These are phyloP conservation scores for Suillus occidentalis DNA, from an alignment of 768 basidiomycete genomes.

Conservation along the genomic window DNA sequence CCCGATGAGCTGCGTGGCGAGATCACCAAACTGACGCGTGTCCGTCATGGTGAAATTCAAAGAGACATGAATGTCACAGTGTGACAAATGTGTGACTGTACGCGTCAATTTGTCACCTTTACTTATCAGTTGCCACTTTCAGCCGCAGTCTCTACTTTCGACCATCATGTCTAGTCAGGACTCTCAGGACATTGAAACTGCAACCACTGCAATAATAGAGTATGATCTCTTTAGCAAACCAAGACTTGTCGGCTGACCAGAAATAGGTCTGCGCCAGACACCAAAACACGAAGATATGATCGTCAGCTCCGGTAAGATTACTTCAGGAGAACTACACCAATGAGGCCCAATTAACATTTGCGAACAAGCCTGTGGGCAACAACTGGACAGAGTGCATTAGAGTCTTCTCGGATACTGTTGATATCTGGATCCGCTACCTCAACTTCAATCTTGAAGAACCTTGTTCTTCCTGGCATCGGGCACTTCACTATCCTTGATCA, in stretches of 20 bases:
- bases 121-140: constrained; percentile 6
- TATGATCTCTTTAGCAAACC: constrained; percentile 21
- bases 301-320: constrained; percentile 80
- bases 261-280: constrained; percentile 68
- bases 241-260: constrained; percentile 9
- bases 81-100: constrained; percentile 12
- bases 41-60: constrained; percentile 37
- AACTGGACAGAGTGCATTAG: constrained; percentile 86
- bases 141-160: constrained; percentile 2
- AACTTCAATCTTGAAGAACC: constrained; percentile 91
- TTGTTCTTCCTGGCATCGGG: constrained; percentile 95
- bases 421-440: constrained; percentile 81
- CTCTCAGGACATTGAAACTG: constrained; percentile 49
- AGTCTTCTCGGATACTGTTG: constrained; percentile 79
- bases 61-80: constrained; percentile 6
- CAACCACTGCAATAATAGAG: constrained; percentile 41
- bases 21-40: constrained; percentile 75
- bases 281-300: constrained; percentile 89
- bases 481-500: constrained; percentile 90
- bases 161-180: constrained; percentile 34
- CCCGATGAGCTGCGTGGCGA: constrained; percentile 82
- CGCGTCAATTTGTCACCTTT: constrained; percentile 12
- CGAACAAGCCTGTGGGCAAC: constrained; percentile 85
- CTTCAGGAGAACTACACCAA: constrained; percentile 7
- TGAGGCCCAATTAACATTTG: neutral